phyloP scores from a whole-genome alignment of 495 filamentous ascomycete genomes.

The Thermochaetoides thermophila region DNA sequence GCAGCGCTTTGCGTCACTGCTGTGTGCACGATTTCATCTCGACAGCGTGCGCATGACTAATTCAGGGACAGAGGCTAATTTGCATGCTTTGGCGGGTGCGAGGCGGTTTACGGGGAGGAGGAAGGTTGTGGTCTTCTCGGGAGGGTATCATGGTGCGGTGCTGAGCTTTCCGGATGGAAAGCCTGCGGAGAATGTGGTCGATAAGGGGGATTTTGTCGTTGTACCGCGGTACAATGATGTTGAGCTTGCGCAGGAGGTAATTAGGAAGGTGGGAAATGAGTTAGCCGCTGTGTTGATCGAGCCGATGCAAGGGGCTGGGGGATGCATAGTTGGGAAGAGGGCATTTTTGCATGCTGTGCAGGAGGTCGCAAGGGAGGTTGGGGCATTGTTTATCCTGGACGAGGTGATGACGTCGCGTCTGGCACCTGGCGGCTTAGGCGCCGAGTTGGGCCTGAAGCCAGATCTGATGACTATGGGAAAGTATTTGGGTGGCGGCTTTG shows the following conservation, averaged over 20 bases:
- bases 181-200: conserved; percentile 16
- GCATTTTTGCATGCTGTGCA: conserved; percentile 30
- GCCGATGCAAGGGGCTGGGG: conserved; percentile 42
- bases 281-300: conserved; percentile 46
- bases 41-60: conserved; percentile 35
- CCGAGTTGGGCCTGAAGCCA: conserved; percentile 28
- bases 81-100: conserved; percentile 31
- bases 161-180: conserved; percentile 22
- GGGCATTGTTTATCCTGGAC: conserved; percentile 43
- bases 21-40: conserved; percentile 30
- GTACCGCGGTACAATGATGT: conserved; percentile 36
- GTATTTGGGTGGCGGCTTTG: conserved; percentile 46
- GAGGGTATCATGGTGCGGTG: conserved; percentile 42
- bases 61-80: conserved; percentile 40
- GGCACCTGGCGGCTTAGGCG: conserved; percentile 30
- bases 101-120: conserved; percentile 24
- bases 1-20: conserved; percentile 20
- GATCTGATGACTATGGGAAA: conserved; percentile 51
- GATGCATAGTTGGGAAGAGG: conserved; percentile 27
- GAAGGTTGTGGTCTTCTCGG: conserved; percentile 34
- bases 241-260: conserved; percentile 18
- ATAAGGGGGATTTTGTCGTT: conserved; percentile 32
- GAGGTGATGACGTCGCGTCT: conserved; percentile 52
- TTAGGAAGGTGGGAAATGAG: conserved; percentile 13
- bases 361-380: conserved; percentile 19